Evolutionary conservation across 257 asterid genomes (phyloP).

Genomic region (Solanum neorickii): DNA sequence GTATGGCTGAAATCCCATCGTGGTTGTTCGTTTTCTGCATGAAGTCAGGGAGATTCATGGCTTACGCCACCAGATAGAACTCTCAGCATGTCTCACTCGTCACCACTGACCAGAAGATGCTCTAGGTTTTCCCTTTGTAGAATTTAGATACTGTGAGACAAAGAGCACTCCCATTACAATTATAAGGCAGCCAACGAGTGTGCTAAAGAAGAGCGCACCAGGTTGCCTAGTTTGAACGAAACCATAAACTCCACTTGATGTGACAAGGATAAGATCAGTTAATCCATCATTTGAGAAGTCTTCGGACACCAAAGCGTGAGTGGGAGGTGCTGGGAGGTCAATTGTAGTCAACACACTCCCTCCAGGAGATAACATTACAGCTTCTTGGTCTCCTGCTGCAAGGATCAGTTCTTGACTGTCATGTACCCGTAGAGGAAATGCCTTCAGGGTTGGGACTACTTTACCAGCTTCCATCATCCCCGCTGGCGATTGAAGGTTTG

Average conservation of each 20-base stretch:
- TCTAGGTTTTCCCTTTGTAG: constrained; percentile 77
- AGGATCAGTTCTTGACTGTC: constrained; percentile 73
- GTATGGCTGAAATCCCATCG: not conserved
- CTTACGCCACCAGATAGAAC: not conserved
- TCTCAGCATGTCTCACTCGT: not conserved
- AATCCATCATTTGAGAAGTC: constrained; percentile 91
- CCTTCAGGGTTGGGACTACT: constrained; percentile 73
- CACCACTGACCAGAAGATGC: constrained; percentile 41
- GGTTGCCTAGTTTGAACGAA: constrained; percentile 98
- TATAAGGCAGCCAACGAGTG: constrained; percentile 88
- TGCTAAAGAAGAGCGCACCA: constrained; percentile 94
- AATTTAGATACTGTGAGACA: constrained; percentile 68
- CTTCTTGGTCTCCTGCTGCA: constrained; percentile 96
- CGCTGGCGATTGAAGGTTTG: constrained; percentile 82
- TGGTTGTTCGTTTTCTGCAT: not conserved
- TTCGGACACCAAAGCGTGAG: constrained; percentile 60
- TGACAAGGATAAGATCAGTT: constrained; percentile 68
- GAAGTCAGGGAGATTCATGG: not conserved
- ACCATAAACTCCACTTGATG: constrained; percentile 79
- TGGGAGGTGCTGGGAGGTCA: constrained; percentile 87
- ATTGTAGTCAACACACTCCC: constrained; percentile 53
- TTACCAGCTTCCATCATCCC: constrained; percentile 59
- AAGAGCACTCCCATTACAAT: constrained; percentile 87
- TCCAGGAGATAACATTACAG: constrained; percentile 69
- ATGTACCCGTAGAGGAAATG: constrained; percentile 60